Evolutionary conservation across 2,329 filamentous ascomycete genomes (phyloP).

Genomic region (Cladophialophora chaetospira): DNA sequence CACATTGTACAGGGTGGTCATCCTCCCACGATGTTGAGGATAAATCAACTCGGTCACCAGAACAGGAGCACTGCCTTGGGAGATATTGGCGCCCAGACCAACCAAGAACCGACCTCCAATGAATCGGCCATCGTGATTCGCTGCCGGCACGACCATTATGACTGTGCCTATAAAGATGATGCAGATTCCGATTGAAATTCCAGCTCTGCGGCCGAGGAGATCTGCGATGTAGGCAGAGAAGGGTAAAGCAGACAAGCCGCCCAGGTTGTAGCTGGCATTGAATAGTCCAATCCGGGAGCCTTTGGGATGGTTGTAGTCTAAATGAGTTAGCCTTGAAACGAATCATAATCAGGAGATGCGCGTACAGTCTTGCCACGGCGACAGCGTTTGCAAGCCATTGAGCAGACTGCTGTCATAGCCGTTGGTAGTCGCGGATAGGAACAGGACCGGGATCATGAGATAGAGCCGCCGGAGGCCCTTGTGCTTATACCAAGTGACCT

Average conservation of each 20-base stretch:
- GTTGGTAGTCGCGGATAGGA: not conserved
- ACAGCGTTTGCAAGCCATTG: not conserved
- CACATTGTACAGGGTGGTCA: not conserved
- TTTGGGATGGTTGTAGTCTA: not conserved
- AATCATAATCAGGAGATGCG: not conserved
- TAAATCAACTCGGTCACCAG: slow-evolving; percentile 37
- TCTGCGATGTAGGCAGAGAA: slow-evolving; percentile 17
- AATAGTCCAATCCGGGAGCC: not conserved
- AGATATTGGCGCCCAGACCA: slow-evolving; percentile 37
- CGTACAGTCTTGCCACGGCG: not conserved
- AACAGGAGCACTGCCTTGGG: slow-evolving; percentile 35
- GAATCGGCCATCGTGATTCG: slow-evolving; percentile 36
- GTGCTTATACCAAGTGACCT: not conserved
- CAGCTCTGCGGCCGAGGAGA: slow-evolving; percentile 26
- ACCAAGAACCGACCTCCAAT: slow-evolving; percentile 36
- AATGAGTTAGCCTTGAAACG: not conserved
- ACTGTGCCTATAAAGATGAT: slow-evolving; percentile 37
- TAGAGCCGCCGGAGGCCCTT: not conserved
- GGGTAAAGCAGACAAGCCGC: not conserved
- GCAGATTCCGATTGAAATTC: slow-evolving; percentile 23
- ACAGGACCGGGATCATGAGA: not conserved
- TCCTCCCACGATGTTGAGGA: slow-evolving; percentile 36
- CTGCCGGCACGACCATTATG: slow-evolving; percentile 33
- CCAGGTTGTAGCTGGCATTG: not conserved
- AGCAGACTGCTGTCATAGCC: not conserved